Evolutionary conservation across 176 grass and related monocot species (phyloP).

Genomic region (Rhynchospora pubera): DNA sequence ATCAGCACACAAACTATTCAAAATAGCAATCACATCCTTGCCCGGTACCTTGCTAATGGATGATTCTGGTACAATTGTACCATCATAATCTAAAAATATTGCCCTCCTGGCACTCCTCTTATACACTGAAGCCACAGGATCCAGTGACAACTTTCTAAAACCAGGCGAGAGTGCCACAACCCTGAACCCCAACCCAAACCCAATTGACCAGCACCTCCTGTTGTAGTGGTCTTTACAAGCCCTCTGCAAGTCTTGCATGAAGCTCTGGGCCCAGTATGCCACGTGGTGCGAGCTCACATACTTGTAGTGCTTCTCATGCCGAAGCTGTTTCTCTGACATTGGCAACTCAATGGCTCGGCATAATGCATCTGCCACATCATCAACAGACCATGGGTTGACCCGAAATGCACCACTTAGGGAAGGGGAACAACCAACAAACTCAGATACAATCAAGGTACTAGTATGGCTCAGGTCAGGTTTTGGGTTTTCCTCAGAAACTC

Average conservation of each 20-base stretch:
- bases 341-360: slow-evolving; percentile 39
- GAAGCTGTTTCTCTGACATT: slow-evolving; percentile 44
- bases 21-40: slow-evolving; percentile 50
- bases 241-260: slow-evolving; percentile 62
- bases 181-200: slow-evolving; percentile 73
- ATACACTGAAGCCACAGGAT: slow-evolving; percentile 44
- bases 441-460: slow-evolving; percentile 73
- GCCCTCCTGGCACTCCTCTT: slow-evolving; percentile 48
- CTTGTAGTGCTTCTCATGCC: slow-evolving; percentile 71
- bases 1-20: slow-evolving; percentile 63
- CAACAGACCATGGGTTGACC: slow-evolving; percentile 78
- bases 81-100: slow-evolving; percentile 88
- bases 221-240: slow-evolving; percentile 71
- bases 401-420: slow-evolving; percentile 81
- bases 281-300: slow-evolving; percentile 64
- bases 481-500: slow-evolving; percentile 6
- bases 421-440: slow-evolving; percentile 81
- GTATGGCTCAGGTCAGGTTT: slow-evolving; percentile 2
- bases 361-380: slow-evolving; percentile 70
- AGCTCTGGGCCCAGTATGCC: slow-evolving; percentile 68
- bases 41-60: slow-evolving; percentile 51
- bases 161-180: slow-evolving; percentile 63
- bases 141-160: slow-evolving; percentile 58
- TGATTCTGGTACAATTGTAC: slow-evolving; percentile 65
- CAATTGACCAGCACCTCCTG: slow-evolving; percentile 57